Percentiles rank a stretch among this genome's conserved stretches.
Evolutionary conservation across 2,329 filamentous ascomycete genomes (phyloP).

Genomic region (Lasiodiplodia hormozganensis): DNA sequence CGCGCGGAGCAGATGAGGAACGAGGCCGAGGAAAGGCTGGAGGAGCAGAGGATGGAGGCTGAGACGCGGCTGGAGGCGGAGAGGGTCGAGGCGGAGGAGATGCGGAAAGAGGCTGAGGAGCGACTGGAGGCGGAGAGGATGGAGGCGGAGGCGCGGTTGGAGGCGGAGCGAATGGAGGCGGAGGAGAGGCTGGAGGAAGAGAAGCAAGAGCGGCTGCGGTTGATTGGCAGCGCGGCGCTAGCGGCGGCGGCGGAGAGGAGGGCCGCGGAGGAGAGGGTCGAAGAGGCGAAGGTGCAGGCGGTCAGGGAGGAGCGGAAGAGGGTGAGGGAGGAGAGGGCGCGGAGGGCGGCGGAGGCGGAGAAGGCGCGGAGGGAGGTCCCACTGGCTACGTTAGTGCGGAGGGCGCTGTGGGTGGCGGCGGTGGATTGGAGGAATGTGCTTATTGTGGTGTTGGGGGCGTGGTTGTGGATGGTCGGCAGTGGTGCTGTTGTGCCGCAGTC

Average conservation of each 20-base stretch:
- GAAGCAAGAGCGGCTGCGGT: constrained; percentile 35
- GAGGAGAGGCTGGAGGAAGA: constrained; percentile 23
- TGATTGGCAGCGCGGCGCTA: constrained; percentile 22
- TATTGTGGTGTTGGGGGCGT: constrained; percentile 36
- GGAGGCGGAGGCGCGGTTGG: neutral
- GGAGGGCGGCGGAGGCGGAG: neutral
- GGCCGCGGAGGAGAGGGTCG: constrained; percentile 4
- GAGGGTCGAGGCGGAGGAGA: constrained; percentile 33
- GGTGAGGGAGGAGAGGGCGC: constrained; percentile 3
- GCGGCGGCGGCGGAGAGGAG: constrained; percentile 22
- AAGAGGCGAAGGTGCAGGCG: neutral
- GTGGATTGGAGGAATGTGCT: constrained; percentile 58
- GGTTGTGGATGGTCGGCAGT: neutral
- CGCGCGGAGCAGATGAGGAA: constrained; percentile 13
- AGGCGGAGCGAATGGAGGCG: constrained; percentile 46
- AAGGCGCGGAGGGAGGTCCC: constrained; percentile 48
- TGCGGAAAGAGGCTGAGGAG: neutral
- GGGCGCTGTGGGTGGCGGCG: constrained; percentile 57
- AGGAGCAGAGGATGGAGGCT: constrained; percentile 47
- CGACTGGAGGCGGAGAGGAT: constrained; percentile 18
- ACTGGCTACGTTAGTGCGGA: constrained; percentile 53
- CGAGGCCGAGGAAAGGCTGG: constrained; percentile 5
- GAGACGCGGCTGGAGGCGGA: constrained; percentile 23
- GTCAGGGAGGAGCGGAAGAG: neutral
- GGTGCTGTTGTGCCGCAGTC: too few relatives aligned